Base-by-base conservation (phyloP, 2,329 filamentous ascomycete genomes). In the Raffaelea albimanens region DNA sequence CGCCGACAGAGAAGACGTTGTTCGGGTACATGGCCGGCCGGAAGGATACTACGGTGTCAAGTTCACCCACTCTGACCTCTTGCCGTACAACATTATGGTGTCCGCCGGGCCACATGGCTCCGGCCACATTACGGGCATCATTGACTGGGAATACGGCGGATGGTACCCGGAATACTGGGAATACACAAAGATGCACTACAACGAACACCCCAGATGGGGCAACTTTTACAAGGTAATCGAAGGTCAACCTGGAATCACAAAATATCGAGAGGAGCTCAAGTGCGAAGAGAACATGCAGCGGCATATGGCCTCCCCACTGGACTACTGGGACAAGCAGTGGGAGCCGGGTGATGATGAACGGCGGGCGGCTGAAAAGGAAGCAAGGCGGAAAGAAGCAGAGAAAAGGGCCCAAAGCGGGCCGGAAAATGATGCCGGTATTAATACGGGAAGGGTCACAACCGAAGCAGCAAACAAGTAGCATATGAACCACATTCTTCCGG, bases 161-260 rank as follows among this genome's bases (percentile, higher is more conserved):
- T 43, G 41, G 41, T 43, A 33, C 13, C 41, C 41, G n/a, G 41
- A 43, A 23, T 43, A 43, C n/a, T 43, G 41, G 41, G 41, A 43
- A 19, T 43, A 33, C 29, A 43, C 41, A 16, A 43, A 43, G 29
- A 23, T 23, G 9, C 19, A 43, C 41, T 43, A 19, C 18, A 34
- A 7, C 16, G 19, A 18, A 4, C 14, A 3, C 8, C 14, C 23
- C 11, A 7, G 19, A 7, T 25, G 8, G 9, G 4, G 14, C 4
- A 20, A 7, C 11, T 45, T 45, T 33, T 45, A 45, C 23, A n/a
- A 18, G 4, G 44, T 36, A 2, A 11, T 45, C n/a, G 41, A 5
- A 3, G 23, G 3, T 5, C 5, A 45, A 8, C 22, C 21, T 3
- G 38, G n/a, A 9, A 33, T 45, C 7, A 20, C 14, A 3, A 29